phyloP scores from a whole-genome alignment of 1,284 basidiomycete species.

The Trametes pubescens region DNA sequence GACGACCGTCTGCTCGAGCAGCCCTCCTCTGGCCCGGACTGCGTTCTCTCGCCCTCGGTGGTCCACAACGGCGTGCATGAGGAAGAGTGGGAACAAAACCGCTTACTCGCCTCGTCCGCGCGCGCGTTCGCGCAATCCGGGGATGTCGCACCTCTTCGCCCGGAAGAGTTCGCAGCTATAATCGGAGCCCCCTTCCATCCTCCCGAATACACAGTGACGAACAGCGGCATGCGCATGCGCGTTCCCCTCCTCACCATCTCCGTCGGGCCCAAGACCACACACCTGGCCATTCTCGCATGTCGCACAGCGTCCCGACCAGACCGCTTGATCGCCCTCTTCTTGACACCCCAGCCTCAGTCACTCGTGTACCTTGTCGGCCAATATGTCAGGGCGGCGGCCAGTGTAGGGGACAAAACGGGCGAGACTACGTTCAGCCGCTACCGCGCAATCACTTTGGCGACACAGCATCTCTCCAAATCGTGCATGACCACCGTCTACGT shows the following conservation, averaged over 20 bases:
- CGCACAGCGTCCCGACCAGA: neutral
- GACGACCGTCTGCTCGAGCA: neutral
- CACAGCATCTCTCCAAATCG: neutral
- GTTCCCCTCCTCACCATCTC: slow-evolving; percentile 3
- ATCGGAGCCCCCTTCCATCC: slow-evolving; percentile 1
- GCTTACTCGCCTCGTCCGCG: slow-evolving; percentile 2
- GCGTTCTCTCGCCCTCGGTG: neutral
- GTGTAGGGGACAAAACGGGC: neutral
- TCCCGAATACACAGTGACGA: slow-evolving; percentile 8
- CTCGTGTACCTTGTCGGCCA: slow-evolving; percentile 2
- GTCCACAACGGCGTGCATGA: neutral
- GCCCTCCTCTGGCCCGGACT: neutral
- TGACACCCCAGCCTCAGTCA: neutral
- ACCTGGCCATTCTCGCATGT: slow-evolving; percentile 1
- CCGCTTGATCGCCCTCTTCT: slow-evolving; percentile 3
- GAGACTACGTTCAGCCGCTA: neutral
- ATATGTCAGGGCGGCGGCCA: neutral
- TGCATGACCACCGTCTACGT: neutral
- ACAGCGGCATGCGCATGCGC: slow-evolving; percentile 7
- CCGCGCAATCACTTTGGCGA: neutral
- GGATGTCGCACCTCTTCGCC: neutral
- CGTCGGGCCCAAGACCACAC: neutral
- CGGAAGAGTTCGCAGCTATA: slow-evolving; percentile 3
- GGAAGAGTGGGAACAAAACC: slow-evolving; percentile 9
- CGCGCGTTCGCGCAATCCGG: neutral